phyloP scores from a whole-genome alignment of 1,139 yeast species.

The Martiniozyma asiatica region DNA sequence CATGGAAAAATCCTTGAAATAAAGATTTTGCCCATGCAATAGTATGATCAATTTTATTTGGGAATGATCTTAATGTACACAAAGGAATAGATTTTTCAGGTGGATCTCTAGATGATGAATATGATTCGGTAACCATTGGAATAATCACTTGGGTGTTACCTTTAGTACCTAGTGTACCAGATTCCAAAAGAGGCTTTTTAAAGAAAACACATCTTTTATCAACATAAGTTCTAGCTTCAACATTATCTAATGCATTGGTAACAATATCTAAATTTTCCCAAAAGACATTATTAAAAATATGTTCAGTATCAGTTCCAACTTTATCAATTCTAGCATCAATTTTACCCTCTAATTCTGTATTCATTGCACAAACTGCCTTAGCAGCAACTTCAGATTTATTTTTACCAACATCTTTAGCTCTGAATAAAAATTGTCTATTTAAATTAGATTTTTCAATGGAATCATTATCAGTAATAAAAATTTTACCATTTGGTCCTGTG shows the following conservation, averaged over 20 bases:
- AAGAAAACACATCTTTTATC: slow-evolving; percentile 94
- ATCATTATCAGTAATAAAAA: slow-evolving; percentile 84
- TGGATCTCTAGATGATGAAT: slow-evolving; percentile 94
- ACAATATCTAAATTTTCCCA: slow-evolving; percentile 80
- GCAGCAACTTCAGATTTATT: slow-evolving; percentile 90
- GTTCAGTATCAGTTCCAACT: slow-evolving; percentile 88
- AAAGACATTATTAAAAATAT: slow-evolving; percentile 74
- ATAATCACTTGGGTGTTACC: slow-evolving; percentile 96
- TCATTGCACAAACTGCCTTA: slow-evolving; percentile 69
- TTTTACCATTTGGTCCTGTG: slow-evolving; percentile 78
- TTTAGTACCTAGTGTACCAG: slow-evolving; percentile 96
- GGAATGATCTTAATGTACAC: slow-evolving; percentile 94
- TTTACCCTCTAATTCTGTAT: slow-evolving; percentile 69
- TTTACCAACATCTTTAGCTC: slow-evolving; percentile 88
- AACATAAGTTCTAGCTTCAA: slow-evolving; percentile 94
- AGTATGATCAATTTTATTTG: slow-evolving; percentile 95
- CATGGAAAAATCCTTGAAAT: slow-evolving; percentile 88
- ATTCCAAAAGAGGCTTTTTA: slow-evolving; percentile 83
- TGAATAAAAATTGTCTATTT: slow-evolving; percentile 90
- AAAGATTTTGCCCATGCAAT: slow-evolving; percentile 98
- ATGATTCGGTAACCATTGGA: slow-evolving; percentile 88
- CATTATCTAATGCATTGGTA: slow-evolving; percentile 92
- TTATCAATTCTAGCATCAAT: slow-evolving; percentile 71
- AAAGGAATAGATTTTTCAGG: slow-evolving; percentile 96
- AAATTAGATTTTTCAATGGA: slow-evolving; percentile 90